Evolutionary conservation across 1,139 yeast species (phyloP), one percentile per base, ranked within the genome.

Genomic region (Yamadazyma sp.): DNA sequence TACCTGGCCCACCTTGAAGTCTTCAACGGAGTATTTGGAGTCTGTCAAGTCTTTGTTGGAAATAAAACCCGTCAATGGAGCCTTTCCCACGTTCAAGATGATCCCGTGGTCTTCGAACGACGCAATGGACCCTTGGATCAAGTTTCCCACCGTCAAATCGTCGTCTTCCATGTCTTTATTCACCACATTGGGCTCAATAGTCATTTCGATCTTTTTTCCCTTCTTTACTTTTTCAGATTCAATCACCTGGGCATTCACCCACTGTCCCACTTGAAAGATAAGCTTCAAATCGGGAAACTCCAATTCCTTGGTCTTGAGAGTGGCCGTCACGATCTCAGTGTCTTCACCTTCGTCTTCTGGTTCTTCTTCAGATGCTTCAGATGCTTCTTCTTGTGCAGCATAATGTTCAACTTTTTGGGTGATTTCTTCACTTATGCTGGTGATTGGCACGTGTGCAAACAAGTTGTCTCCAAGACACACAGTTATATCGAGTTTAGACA

Each of bases 61-160:
- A 42, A 92, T 70, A 61, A 92, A 92, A 1, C 95, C 97, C 15
- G 79, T 63, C 12, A 74, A 44, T 3, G 59, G 56, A 11, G 69
- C 62, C 38, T 72, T 64, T 17, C 97, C 97, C 21, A 86, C 61
- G 51, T 82, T 85, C 37, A 90, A 64, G 42, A 87, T 78, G 12
- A 82, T 74, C 62, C 98, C 98, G 56, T 87, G 96, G 55, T 92
- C 98, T 70, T 92, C 97, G 17, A 87, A 64, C 37, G 95, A 84
- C 42, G 72, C 73, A 13, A 92, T 80, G 2, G 88, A 72, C 21
- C 82, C 89, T 63, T 92, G 98, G 2, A 92, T 56, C 6, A 83
- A 57, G 50, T 77, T 72, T 27, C 89, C 89, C 13, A 72, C 57
- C 3, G 68, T 61, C 42, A 86, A 62, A 56, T 87, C 96, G 36